Evolutionary conservation across 495 filamentous ascomycete genomes (phyloP), one percentile per base, ranked within the genome.

Genomic region (Podospora didyma): DNA sequence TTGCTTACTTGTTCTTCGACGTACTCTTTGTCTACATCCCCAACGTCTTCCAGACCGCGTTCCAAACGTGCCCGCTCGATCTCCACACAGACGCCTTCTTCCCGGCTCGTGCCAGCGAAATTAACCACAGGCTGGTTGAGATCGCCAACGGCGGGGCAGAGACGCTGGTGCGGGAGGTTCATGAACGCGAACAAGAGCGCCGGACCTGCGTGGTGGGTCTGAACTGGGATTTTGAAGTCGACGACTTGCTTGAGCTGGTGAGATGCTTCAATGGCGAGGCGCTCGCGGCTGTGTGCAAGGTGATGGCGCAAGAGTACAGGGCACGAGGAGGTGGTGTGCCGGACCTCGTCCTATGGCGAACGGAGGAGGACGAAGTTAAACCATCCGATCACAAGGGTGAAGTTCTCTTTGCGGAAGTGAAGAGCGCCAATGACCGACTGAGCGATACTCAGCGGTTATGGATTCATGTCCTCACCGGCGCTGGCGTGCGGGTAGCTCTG

Each of bases 381-480:
- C 39, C 12, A 42, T 14, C 12, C 39, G 73, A 74, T 4, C 44
- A 39, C 26, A 70, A 59, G 46, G 74, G 75, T 31, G 83, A 86
- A 69, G 84, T 91, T 46, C 83, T 92, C 82, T 96, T 97, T 73
- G 80, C 83, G 2, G 92, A 97, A 72, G 92, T 96, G 48, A 96
- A 96, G 79, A 91, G 87, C 57, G 90, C 91, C 73, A 97, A 96
- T 75, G 94, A 98, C 78, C 83, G 91, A 31, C 76, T 98, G 66
- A 96, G 93, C 72, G 94, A 98, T 79, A 95, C 92, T 34, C 94
- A 98, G 73, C 79, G 94, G 60, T 76, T 98, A 39, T 98, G 94
- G 94, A 96, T 97, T 62, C 89, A 97, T 78, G 90, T 97, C 2
- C 74, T 98, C 48, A 85, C 83, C 4, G 85, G 86, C 2, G 91